phyloP scores from a whole-genome alignment of 2,329 filamentous ascomycete genomes.

The Diaporthe ilicicola region DNA sequence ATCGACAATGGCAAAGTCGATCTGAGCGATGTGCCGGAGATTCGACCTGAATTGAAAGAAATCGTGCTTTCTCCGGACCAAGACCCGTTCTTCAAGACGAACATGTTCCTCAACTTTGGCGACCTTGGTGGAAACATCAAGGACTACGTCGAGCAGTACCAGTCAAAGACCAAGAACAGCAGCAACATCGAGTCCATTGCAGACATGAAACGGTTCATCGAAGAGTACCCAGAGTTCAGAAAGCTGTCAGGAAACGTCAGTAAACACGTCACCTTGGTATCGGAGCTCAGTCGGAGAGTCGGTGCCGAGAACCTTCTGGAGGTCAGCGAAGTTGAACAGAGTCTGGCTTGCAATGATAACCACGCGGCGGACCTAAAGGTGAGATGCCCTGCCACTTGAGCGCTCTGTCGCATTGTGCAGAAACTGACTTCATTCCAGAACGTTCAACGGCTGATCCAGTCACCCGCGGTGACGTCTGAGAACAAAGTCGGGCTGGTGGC shows the following conservation, averaged over 20 bases:
- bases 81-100: constrained; percentile 98
- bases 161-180: constrained; percentile 95
- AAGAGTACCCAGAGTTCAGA: constrained; percentile 97
- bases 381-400: constrained; percentile 38
- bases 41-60: constrained; percentile 87
- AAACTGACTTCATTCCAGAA: constrained; percentile 57
- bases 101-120: constrained; percentile 98
- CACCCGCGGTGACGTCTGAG: constrained; percentile 77
- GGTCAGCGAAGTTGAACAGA: constrained; percentile 96
- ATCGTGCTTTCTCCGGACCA: constrained; percentile 96
- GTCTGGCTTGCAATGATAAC: constrained; percentile 95
- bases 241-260: constrained; percentile 98
- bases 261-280: constrained; percentile 96
- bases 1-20: constrained; percentile 96
- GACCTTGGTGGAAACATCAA: constrained; percentile 96
- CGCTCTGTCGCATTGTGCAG: neutral
- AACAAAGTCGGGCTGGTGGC: constrained; percentile 91
- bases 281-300: constrained; percentile 89
- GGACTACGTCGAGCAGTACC: constrained; percentile 98
- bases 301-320: constrained; percentile 89
- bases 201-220: constrained; percentile 99
- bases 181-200: constrained; percentile 96
- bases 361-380: constrained; percentile 92
- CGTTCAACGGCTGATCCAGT: constrained; percentile 86
- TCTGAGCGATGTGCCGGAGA: constrained; percentile 82